Base-by-base conservation (phyloP, 2,329 filamentous ascomycete species). In the Helminthosporium solani region DNA sequence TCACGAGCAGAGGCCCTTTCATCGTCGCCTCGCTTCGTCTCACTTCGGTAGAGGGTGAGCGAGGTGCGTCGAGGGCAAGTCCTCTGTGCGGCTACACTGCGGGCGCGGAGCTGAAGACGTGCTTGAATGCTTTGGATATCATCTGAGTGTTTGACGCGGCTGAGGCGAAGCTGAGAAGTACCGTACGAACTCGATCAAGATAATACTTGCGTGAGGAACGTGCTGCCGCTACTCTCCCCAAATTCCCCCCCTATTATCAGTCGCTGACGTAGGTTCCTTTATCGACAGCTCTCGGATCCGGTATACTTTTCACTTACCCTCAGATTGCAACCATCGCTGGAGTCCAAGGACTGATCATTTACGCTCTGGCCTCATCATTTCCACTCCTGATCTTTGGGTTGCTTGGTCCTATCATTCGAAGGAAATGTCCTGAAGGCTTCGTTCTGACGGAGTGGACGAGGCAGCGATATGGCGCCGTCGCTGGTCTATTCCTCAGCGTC, bases 171-270 rank as follows among this genome's bases (percentile, higher is more conserved):
- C 88, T 92, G 88, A 94, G 88, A 92, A 86, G 86, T 83, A 94
- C 88, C 88, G 88, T 91, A 78, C 87, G 75, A 85, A 92, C 88
- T 92, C 88, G 88, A 94, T 88, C 88, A 94, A 94, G 88, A 88
- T 92, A 94, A 92, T 90, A 86, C 88, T 94, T 94, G 88, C 88
- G 88, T 92, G 88, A 85, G 88, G 87, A 92, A 91, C 80, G 88
- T 92, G 88, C 87, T 91, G 88, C 88, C 88, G 87, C 87, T 89
- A 83, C 70, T 69, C 63, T 55, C 65, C 63, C 75, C 73, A 74
- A 68, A 71, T 69, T 66, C 59, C 62, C 60, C 44, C 50, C 52
- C 55, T 46, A 46, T 44, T 40, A n/a, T 41, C 54, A 43, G 48
- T 42, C 47, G 64, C 67, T 71, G 51, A 71, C 64, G 53, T 65